Evolutionary conservation across 371 early-diverging fungal genomes (phyloP).

Genomic region (Mortierella polycephala): DNA sequence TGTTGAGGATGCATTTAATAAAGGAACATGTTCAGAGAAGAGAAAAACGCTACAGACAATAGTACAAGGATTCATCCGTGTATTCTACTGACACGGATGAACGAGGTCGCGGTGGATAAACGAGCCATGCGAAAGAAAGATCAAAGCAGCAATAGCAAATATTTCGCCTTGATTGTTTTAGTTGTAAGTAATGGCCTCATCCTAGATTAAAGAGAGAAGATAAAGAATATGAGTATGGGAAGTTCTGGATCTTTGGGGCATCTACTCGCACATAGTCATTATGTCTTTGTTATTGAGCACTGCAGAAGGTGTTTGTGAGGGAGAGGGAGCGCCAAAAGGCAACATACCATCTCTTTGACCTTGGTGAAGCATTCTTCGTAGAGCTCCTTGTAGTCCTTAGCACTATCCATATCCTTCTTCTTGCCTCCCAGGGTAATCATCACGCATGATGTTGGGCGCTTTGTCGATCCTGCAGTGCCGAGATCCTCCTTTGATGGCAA

Average conservation of each 20-base stretch:
- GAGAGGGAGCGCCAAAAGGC: neutral
- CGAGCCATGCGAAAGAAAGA: too few relatives aligned
- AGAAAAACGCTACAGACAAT: constrained; percentile 14
- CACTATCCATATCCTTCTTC: constrained; percentile 72
- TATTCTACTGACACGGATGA: constrained; percentile 1
- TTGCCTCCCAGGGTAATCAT: constrained; percentile 89
- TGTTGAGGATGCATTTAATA: too few relatives aligned
- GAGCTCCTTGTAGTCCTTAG: constrained; percentile 85
- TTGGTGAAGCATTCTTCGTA: constrained; percentile 80
- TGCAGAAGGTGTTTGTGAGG: neutral
- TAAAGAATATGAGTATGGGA: neutral
- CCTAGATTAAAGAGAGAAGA: constrained; percentile 15
- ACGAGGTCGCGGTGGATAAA: too few relatives aligned
- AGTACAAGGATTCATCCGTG: constrained; percentile 14
- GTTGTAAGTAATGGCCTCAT: constrained; percentile 49
- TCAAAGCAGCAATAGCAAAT: too few relatives aligned
- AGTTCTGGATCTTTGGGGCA: neutral
- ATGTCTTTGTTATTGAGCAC: neutral
- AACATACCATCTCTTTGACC: constrained; percentile 74
- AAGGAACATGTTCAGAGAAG: neutral
- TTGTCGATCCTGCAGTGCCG: constrained; percentile 90
- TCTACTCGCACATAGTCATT: neutral
- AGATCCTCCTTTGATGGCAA: constrained; percentile 95
- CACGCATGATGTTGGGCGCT: constrained; percentile 93
- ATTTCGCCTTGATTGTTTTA: neutral